Base-by-base conservation (phyloP, 106 monocot genomes). In the Posidonia australis region DNA sequence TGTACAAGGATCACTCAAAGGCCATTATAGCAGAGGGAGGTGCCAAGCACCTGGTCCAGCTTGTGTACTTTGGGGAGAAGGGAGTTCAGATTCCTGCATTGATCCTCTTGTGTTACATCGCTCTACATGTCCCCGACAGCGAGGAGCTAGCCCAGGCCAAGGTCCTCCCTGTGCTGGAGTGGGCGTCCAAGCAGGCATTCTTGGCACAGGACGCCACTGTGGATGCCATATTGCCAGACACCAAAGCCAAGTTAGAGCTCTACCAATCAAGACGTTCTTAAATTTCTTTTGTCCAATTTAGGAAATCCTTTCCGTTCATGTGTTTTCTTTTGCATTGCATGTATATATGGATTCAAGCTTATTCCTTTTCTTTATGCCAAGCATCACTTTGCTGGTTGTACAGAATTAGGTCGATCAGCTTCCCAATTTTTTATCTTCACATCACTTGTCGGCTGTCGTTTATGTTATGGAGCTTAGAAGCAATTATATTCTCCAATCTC, bases 1-100 rank as follows among this genome's bases (percentile, higher is more conserved):
- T 89, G 42, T 83, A 72, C 26, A 14, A 43, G 44, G 55, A 72
- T 23, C 72, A 72, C 43, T 63, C 62, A 20, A 65, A 65, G 64
- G 64, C 72, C 17, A 64, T 72, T 18, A 23, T 72, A 10, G 64
- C 54, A 26, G 64, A 7, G 21, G 72, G 64, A 14, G 72, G 72
- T 6, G 63, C 54, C 1, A 53, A 44, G 54, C 72, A 64, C n/a
- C 64, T 72, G 10, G 72, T 72, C 13, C 65, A 72, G 64, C 64
- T 72, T 11, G 64, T 65, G 14, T 72, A 72, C 32, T 20, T 72
- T 2, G 72, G 72, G 10, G 72, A 52, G n/a, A n/a, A 64, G 28
- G 55, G 41, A 43, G 31, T 57, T 1, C 63, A 72, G 55, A 65
- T 72, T 23, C 54, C 42, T 14, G 63, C 72, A n/a, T 52, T 72